Evolutionary conservation across 2,329 filamentous ascomycete genomes (phyloP), one percentile per base, ranked within the genome.

Genomic region (Claviceps digitariae): DNA sequence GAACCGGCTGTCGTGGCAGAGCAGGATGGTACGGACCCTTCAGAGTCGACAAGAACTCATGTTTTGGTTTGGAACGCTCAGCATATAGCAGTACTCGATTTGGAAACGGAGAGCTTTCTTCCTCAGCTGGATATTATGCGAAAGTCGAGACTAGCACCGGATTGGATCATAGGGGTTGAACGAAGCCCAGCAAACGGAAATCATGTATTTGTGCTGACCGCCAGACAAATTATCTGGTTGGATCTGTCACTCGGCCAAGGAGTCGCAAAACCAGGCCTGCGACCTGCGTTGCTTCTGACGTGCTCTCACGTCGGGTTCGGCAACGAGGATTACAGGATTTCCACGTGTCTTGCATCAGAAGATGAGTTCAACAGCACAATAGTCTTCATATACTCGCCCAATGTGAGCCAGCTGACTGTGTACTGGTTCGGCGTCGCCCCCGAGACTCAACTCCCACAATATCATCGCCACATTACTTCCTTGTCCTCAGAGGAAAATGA

Each of bases 121-220:
- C 60, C 64, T 7, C 57, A 56, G 38, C 58, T 66, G 13, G 62
- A 66, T 12, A 55, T 61, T 6, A 52, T 66, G n/a, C 57, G 51
- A 12, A 56, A 61, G 12, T 55, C 59, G 21, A 62, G 57, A 45
- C 53, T 47, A 10, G 64, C 59, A 2, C 57, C 61, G 25, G 71
- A 73, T 50, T 60, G 57, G 17, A 76, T 88, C 48, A 62, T 88
- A 54, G 77, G 85, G 60, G 61, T 82, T 1, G 72, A 73, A 57
- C 59, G 65, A 9, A 77, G 77, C 54, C 72, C 74, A 1, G 60
- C 64, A 2, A 67, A 74, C 52, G 66, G 69, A 5, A 68, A 70
- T 27, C 73, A 78, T n/a, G 60, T 81, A 1, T 78, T 82, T 54
- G 67, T 86, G 10, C 66, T 87, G 46, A 87, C 82, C 1, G 74